These are phyloP conservation scores for Dioszegia hungarica DNA, from an alignment of 768 basidiomycete species.

Conservation along the genomic window DNA sequence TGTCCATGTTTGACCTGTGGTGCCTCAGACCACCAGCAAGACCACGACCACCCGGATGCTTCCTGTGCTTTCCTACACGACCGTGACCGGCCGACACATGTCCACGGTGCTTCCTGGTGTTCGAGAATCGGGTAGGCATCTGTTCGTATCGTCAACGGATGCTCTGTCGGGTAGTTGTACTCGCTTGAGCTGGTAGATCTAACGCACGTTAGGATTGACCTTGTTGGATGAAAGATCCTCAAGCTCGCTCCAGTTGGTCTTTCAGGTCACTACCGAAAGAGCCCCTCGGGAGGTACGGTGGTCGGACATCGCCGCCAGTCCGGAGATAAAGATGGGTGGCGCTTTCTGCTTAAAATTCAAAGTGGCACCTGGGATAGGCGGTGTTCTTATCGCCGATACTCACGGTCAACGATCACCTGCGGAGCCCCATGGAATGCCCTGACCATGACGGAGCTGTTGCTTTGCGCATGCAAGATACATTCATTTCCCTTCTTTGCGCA, in stretches of 20 bases:
- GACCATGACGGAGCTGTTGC: too few species aligned
- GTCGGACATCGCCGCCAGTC: too few species aligned
- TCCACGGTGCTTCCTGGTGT: slow-evolving; percentile 98
- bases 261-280: too few species aligned
- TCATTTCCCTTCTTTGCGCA: too few species aligned
- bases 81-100: slow-evolving; percentile 99
- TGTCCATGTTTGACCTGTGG: slow-evolving; percentile 98
- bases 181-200: not conserved
- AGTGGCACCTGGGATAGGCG: too few species aligned
- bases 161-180: not conserved
- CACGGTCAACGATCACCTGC: too few species aligned
- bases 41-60: slow-evolving; percentile 99
- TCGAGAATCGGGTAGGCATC: slow-evolving; percentile 95
- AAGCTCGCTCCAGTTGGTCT: not conserved
- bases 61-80: slow-evolving; percentile 99
- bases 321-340: too few species aligned
- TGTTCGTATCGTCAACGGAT: not conserved
- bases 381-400: too few species aligned
- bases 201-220: slow-evolving; percentile 23
- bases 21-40: slow-evolving; percentile 97
- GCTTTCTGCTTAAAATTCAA: too few species aligned
- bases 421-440: too few species aligned
- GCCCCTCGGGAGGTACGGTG: too few species aligned
- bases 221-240: slow-evolving; percentile 10
- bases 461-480: too few species aligned